Base-by-base conservation (phyloP, 257 asterid species). In the Fraxinus americana region DNA sequence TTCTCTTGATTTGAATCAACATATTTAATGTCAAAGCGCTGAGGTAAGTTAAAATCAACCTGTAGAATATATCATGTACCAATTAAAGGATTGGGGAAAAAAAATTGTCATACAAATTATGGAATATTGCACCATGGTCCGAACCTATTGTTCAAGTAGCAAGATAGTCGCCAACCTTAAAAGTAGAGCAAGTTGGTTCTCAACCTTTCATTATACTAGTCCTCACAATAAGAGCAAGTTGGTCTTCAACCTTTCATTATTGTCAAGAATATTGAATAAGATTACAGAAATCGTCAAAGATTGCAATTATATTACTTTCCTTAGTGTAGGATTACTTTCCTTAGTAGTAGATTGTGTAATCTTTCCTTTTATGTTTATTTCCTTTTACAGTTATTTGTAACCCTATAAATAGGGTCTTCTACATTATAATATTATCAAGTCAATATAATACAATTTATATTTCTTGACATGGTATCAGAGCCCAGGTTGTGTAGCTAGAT, bases 41-140 rank as follows among this genome's bases (percentile, higher is more conserved):
- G 88, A 63, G 97, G 97, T 83, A 95, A 87, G 83, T 95, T 95
- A 82, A 95, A 95, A 84, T 95, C 99, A 72, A 95, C 98, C 99
- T 95, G 80, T 73, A 71, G 57, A 76, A 71, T 48, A 71, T 14
- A 50, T 61, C n/a, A 69, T 45, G 50, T 19, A 38, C 57, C 8
- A 67, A 45, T 23, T 30, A 70, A 61, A 41, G 68, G 63, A 23
- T 68, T 50, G 21, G 41, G n/a, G 34, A 52, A 43, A 71, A n/a
- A 25, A 27, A 39, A 48, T 16, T 43, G 52, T 12, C 50, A 63
- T 59, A 39, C 2, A 70, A 14, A 21, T 68, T 35, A 12, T 13
- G 48, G 38, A 29, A 57, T 70, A n/a, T 7, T 34, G 32, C 75
- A 50, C 27, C 29, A 35, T 13, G 52, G 59, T 16, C 59, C 59